Evolutionary conservation across 768 basidiomycete genomes (phyloP).

Genomic region (Phanerochaete sordida): DNA sequence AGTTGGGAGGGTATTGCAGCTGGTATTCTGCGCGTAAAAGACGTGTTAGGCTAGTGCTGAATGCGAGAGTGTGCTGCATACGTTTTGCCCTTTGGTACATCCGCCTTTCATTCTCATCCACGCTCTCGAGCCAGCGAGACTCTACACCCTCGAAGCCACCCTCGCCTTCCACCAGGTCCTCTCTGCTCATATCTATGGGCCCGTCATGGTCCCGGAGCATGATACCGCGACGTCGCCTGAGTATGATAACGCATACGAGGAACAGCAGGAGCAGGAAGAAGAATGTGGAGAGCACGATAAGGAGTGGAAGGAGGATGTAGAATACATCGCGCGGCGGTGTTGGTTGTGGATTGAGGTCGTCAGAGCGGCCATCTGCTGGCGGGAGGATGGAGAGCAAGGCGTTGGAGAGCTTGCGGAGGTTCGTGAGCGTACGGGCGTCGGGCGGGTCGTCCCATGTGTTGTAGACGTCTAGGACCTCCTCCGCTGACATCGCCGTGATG

Average conservation of each 20-base stretch:
- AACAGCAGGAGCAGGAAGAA: conserved; percentile 91
- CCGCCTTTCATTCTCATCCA: conserved; percentile 58
- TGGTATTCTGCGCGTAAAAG: conserved; percentile 58
- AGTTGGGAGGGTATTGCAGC: conserved; percentile 88
- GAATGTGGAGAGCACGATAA: conserved; percentile 91
- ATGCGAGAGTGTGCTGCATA: conserved; percentile 31
- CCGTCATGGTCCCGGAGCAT: conserved; percentile 83
- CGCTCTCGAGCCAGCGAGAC: conserved; percentile 87
- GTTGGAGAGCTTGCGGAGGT: not conserved
- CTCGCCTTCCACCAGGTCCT: conserved; percentile 87
- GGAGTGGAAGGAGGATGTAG: conserved; percentile 86
- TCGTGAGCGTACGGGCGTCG: conserved; percentile 7
- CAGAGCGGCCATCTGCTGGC: conserved; percentile 9
- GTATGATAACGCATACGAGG: conserved; percentile 82
- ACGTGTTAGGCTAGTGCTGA: conserved; percentile 2
- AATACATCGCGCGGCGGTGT: conserved; percentile 56
- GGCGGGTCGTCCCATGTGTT: conserved; percentile 15
- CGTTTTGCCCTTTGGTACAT: conserved; percentile 88
- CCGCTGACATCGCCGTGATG: conserved; percentile 5
- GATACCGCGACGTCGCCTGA: conserved; percentile 76
- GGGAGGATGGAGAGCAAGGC: not conserved
- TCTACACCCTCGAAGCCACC: conserved; percentile 94
- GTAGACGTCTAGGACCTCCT: conserved; percentile 9
- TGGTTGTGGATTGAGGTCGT: conserved; percentile 1
- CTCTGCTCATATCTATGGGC: conserved; percentile 88